Evolutionary conservation across 1,284 basidiomycete species (phyloP), one percentile per base, ranked within the genome.

Genomic region (Leccinum pallidistipes): DNA sequence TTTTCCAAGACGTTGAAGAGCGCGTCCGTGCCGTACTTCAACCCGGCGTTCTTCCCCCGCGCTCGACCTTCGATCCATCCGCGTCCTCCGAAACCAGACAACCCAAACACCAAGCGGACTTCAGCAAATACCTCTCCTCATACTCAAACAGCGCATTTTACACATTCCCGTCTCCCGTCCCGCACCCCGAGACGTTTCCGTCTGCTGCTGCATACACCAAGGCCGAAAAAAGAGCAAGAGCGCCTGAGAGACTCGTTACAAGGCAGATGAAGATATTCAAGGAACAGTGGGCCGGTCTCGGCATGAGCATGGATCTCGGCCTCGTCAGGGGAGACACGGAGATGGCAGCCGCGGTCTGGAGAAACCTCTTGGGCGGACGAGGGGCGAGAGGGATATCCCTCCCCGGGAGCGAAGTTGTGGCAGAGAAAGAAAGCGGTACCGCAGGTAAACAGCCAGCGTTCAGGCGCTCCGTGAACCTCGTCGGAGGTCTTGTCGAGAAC

Each of bases 1-100:
- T 97, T 80, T 99, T 99, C 81, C 83, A 96, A 68, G 94, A 99
- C 73, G 85, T 95, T 64, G 97, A 98, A 73, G 90, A 92, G 70
- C 90, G 96, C 63, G 91, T 98, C 68, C 88, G 96, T 18, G 76
- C 86, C 60, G 84, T 97, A 67, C 85, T 96, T 62, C 87, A 88
- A 65, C 87, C 86, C 3, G 79, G 77, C 5, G 49, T 68, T n/a
- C 61, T 76, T 27, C 71, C 70, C 1, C 62, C 74, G 14, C 65
- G 77, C 55, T 56, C 54, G 9, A 45, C 56, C 40, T 21, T 62
- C 57, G 53, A 66, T 56, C 45, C 18, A 76, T 76, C 69, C 31
- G 70, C 10, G 40, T 18, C 40, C 40, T 18, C 43, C 18, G 43
- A 45, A 21, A 45, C 10, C 11, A 21, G 5, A 45, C 43, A 32